These are phyloP conservation scores for Haberlea rhodopensis DNA, from an alignment of 257 asterid genomes.

Conservation along the genomic window DNA sequence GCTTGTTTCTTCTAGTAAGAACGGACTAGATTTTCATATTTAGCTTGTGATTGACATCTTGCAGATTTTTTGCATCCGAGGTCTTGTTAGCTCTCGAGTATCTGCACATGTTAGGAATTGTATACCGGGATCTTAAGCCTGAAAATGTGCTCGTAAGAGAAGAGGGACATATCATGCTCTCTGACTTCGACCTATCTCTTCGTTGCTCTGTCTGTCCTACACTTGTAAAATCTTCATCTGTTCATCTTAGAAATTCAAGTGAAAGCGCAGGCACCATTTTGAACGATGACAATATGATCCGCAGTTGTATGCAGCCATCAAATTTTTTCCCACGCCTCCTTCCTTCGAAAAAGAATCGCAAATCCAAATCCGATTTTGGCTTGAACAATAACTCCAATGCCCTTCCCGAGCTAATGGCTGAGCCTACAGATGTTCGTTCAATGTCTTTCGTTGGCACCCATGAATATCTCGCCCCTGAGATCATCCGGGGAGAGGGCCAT, in stretches of 20 bases:
- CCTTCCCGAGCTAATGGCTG: slow-evolving; percentile 54
- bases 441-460: slow-evolving; percentile 58
- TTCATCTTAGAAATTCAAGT: slow-evolving; percentile 34
- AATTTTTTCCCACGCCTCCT: slow-evolving; percentile 45
- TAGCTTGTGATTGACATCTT: background rate
- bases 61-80: slow-evolving; percentile 81
- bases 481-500: slow-evolving; percentile 55
- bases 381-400: slow-evolving; percentile 30
- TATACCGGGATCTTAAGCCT: slow-evolving; percentile 78
- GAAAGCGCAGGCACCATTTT: slow-evolving; percentile 27
- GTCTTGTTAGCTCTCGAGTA: slow-evolving; percentile 75
- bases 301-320: slow-evolving; percentile 46
- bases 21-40: background rate
- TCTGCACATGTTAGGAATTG: slow-evolving; percentile 84
- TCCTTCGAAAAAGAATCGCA: slow-evolving; percentile 43
- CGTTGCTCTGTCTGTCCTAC: slow-evolving; percentile 83
- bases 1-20: background rate
- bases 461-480: slow-evolving; percentile 55
- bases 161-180: slow-evolving; percentile 84
- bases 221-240: slow-evolving; percentile 71
- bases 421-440: slow-evolving; percentile 49
- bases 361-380: slow-evolving; percentile 54
- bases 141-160: slow-evolving; percentile 77
- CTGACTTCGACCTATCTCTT: slow-evolving; percentile 80
- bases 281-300: slow-evolving; percentile 31